phyloP scores from a whole-genome alignment of 1,284 basidiomycete genomes.

The Earliella scabrosa region DNA sequence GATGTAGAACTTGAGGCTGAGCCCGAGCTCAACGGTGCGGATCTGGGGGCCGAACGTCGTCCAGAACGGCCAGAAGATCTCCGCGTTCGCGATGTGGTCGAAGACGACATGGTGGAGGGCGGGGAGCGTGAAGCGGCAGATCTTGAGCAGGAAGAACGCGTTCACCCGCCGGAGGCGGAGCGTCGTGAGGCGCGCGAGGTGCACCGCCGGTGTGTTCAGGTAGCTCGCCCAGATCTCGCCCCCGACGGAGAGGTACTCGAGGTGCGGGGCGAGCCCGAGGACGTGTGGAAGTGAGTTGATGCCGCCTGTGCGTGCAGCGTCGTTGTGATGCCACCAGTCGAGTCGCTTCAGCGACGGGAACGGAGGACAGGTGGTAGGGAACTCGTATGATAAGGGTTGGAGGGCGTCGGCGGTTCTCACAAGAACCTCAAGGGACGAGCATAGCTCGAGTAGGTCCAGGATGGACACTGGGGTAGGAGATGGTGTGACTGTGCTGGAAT shows the following conservation, averaged over 20 bases:
- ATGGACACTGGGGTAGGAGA: slow-evolving; percentile 33
- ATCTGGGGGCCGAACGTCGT: slow-evolving; percentile 54
- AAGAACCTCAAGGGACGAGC: slow-evolving; percentile 57
- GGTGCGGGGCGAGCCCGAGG: slow-evolving; percentile 53
- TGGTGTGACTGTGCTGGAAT: slow-evolving; percentile 51
- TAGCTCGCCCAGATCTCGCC: slow-evolving; percentile 46
- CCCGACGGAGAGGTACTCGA: slow-evolving; percentile 61
- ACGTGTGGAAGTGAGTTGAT: slow-evolving; percentile 64
- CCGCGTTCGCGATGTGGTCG: slow-evolving; percentile 45
- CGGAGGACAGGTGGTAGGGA: slow-evolving; percentile 48
- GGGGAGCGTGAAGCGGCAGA: slow-evolving; percentile 58
- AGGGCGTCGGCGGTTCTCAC: slow-evolving; percentile 41
- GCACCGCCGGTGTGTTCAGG: slow-evolving; percentile 28
- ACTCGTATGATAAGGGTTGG: slow-evolving; percentile 53
- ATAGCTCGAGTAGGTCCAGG: slow-evolving; percentile 50
- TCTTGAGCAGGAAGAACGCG: slow-evolving; percentile 51
- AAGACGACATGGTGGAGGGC: slow-evolving; percentile 51
- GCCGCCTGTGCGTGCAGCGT: slow-evolving; percentile 65
- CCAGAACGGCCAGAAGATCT: slow-evolving; percentile 45
- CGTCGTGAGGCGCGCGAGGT: slow-evolving; percentile 48
- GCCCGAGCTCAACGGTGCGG: slow-evolving; percentile 59
- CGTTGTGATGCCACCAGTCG: slow-evolving; percentile 68
- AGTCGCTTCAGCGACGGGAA: slow-evolving; percentile 60
- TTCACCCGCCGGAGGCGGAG: slow-evolving; percentile 56
- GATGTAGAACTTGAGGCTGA: slow-evolving; percentile 53